These are phyloP conservation scores for Eucalyptus pauciflora DNA, from an alignment of 345 rosid species.

Conservation along the genomic window DNA sequence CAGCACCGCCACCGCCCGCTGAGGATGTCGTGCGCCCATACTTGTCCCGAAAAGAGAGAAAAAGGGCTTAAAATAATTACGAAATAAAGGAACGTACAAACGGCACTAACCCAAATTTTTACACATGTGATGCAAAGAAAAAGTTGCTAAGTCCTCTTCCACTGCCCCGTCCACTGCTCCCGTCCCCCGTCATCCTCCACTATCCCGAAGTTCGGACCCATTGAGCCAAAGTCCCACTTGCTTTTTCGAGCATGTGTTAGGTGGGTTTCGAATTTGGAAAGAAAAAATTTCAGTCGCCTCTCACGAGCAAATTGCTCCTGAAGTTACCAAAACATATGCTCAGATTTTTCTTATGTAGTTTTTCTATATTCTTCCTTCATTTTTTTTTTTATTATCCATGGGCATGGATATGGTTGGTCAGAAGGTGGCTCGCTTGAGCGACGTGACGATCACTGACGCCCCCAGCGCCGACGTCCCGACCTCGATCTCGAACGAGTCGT, in stretches of 20 bases:
- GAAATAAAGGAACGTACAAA: neutral
- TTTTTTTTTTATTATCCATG: neutral
- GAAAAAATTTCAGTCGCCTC: neutral
- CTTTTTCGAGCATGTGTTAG: neutral
- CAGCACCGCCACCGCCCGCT: neutral
- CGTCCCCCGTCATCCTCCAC: neutral
- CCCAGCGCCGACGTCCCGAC: conserved; percentile 48
- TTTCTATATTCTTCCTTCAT: neutral
- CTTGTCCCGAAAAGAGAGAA: neutral
- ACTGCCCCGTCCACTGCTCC: neutral
- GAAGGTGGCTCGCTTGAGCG: conserved; percentile 50
- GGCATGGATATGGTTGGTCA: neutral
- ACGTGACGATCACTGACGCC: conserved; percentile 35
- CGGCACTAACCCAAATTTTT: neutral
- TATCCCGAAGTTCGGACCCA: neutral
- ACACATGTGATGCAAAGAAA: neutral
- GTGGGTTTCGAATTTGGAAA: neutral
- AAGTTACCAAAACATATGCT: neutral
- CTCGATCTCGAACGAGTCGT: conserved; percentile 67
- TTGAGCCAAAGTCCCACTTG: neutral
- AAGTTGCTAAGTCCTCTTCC: neutral
- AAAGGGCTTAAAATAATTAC: neutral
- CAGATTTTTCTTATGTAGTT: neutral
- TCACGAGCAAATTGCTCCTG: neutral
- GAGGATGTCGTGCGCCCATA: neutral